phyloP scores from a whole-genome alignment of 1,284 basidiomycete genomes.

The Cystobasidium pallidum region DNA sequence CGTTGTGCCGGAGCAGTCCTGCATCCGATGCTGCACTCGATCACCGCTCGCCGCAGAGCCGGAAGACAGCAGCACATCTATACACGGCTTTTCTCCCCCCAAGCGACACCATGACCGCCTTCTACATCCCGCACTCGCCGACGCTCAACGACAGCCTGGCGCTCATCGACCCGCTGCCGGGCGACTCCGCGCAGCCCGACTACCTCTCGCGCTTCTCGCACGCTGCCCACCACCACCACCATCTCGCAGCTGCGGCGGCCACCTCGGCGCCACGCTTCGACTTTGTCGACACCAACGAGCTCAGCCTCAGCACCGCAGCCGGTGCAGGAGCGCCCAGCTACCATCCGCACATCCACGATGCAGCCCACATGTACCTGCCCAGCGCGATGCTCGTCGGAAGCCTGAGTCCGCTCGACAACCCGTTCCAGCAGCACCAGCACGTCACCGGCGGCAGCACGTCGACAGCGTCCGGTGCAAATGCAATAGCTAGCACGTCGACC shows the following conservation, averaged over 20 bases:
- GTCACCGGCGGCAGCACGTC: slow-evolving; percentile 2
- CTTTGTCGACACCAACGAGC: slow-evolving; percentile 3
- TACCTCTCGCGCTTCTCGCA: slow-evolving; percentile 11
- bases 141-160: slow-evolving; percentile 24
- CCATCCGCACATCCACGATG: slow-evolving; percentile 6
- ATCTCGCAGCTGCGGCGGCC: not conserved
- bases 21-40: not conserved
- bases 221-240: slow-evolving; percentile 1
- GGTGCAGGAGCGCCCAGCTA: not conserved
- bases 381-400: slow-evolving; percentile 22
- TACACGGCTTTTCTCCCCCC: not conserved
- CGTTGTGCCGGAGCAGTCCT: not conserved
- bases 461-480: not conserved
- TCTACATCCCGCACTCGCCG: slow-evolving; percentile 37
- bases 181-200: slow-evolving; percentile 12
- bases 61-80: not conserved
- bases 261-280: not conserved
- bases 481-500: slow-evolving; percentile 4
- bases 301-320: not conserved
- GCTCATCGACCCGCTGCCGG: slow-evolving; percentile 17
- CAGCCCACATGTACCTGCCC: slow-evolving; percentile 7
- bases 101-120: slow-evolving; percentile 16
- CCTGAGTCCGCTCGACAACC: slow-evolving; percentile 35
- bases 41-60: not conserved
- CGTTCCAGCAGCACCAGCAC: slow-evolving; percentile 23